phyloP scores from a whole-genome alignment of 352 stramenopile genomes.

The Pelagophyceae sp. region DNA sequence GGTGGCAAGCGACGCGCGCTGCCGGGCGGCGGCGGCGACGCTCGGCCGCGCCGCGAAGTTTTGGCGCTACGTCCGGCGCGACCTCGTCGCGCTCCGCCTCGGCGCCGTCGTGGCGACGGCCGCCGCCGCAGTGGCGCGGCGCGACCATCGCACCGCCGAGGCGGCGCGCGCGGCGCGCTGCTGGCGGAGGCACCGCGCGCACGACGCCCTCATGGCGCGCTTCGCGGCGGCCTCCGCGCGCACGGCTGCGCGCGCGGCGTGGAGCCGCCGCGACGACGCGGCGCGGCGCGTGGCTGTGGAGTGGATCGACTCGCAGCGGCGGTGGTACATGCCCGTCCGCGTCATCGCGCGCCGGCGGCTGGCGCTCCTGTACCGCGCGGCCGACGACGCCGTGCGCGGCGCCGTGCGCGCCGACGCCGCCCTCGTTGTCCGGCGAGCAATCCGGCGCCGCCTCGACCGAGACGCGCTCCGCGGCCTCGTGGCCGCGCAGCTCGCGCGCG shows the following conservation, averaged over 20 bases:
- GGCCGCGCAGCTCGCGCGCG: neutral
- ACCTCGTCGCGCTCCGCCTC: neutral
- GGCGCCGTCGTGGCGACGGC: neutral
- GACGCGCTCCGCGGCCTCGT: neutral
- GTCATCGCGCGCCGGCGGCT: constrained; percentile 7
- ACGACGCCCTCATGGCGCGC: neutral
- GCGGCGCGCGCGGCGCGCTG: neutral
- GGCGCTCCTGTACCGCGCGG: neutral
- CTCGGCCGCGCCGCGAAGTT: neutral
- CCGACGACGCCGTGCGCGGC: neutral
- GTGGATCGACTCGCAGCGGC: neutral
- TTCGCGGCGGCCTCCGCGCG: neutral
- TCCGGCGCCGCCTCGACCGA: neutral
- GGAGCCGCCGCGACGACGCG: neutral
- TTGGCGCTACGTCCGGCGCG: neutral
- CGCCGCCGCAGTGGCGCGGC: neutral
- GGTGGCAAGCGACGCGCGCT: neutral
- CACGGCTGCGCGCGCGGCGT: neutral
- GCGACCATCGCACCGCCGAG: neutral
- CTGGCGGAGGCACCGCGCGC: neutral
- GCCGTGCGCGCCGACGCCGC: neutral
- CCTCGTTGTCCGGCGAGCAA: neutral
- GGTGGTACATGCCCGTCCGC: neutral
- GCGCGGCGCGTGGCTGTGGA: neutral
- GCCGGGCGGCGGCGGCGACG: neutral